Conservation (phyloP, 2,329 filamentous ascomycete genomes). For the Apiospora rasikravindrae region DNA sequence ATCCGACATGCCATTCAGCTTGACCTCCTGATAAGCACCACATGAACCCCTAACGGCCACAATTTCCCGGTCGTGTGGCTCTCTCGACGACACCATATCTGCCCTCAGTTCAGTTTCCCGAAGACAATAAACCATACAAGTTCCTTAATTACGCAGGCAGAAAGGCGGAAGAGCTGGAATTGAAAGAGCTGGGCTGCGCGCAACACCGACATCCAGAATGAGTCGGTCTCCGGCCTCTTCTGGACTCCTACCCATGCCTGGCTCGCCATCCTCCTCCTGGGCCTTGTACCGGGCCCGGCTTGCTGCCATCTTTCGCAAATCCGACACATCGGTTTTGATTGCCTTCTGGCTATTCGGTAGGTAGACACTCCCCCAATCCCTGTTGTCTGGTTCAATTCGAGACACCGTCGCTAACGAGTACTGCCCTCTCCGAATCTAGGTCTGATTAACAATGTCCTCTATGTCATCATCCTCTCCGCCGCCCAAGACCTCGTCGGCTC, state of each 20-base stretch:
- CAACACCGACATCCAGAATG: slow-evolving; percentile 31
- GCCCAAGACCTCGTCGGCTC: slow-evolving; percentile 94
- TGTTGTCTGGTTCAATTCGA: neutral
- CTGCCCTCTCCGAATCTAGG: slow-evolving; percentile 55
- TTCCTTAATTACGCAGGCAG: neutral
- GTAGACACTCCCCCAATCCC: neutral
- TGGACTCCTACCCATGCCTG: slow-evolving; percentile 61
- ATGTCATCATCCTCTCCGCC: slow-evolving; percentile 94
- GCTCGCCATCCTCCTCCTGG: slow-evolving; percentile 70
- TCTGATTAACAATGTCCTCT: slow-evolving; percentile 95
- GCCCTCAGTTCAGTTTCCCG: neutral
- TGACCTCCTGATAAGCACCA: slow-evolving; percentile 3
- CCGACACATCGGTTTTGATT: slow-evolving; percentile 72
- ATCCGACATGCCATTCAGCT: neutral
- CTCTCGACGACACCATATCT: neutral
- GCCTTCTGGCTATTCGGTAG: slow-evolving; percentile 96
- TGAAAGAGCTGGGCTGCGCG: neutral
- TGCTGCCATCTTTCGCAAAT: slow-evolving; percentile 65
- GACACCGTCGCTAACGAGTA: neutral
- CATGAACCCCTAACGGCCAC: neutral
- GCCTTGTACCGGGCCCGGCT: slow-evolving; percentile 73
- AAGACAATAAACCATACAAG: neutral
- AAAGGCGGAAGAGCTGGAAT: neutral
- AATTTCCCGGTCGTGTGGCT: neutral
- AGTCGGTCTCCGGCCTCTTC: slow-evolving; percentile 48